phyloP scores from a whole-genome alignment of 257 asterid genomes.

The Vinca minor region DNA sequence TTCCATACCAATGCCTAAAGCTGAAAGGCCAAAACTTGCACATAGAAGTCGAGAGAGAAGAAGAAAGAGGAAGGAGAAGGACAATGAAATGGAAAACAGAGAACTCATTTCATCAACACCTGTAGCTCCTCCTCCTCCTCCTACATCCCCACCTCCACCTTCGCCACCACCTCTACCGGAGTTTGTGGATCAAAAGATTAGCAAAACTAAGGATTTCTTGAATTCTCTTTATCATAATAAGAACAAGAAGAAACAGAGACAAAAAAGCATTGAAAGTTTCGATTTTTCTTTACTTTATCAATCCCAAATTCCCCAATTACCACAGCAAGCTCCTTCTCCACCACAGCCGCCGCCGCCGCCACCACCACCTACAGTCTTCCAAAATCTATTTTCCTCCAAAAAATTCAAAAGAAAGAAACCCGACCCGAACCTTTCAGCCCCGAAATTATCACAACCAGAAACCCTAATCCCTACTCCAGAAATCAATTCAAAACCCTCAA shows the following conservation, averaged over 20 bases:
- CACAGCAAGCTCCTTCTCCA: constrained; percentile 33
- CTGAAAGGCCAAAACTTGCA: constrained; percentile 24
- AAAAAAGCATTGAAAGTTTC: constrained; percentile 53
- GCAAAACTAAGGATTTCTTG: constrained; percentile 58
- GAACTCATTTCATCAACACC: constrained; percentile 18
- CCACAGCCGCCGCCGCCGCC: constrained; percentile 47
- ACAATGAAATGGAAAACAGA: constrained; percentile 22
- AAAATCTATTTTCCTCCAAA: constrained; percentile 50
- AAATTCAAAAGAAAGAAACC: constrained; percentile 50
- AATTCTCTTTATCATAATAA: constrained; percentile 66
- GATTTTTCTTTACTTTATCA: constrained; percentile 60
- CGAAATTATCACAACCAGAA: constrained; percentile 24
- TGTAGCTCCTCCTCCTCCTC: constrained; percentile 32
- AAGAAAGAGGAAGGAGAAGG: constrained; percentile 19
- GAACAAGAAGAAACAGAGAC: constrained; percentile 67
- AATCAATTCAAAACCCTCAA: constrained; percentile 18
- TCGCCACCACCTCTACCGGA: constrained; percentile 36
- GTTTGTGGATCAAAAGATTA: constrained; percentile 24
- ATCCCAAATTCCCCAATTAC: constrained; percentile 38
- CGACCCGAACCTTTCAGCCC: constrained; percentile 28
- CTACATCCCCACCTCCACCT: constrained; percentile 46
- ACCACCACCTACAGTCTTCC: constrained; percentile 51
- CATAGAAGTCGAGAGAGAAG: constrained; percentile 39
- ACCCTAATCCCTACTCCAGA: constrained; percentile 25
- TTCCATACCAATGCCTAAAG: constrained; percentile 13